Evolutionary conservation across 179 eudicot genomes (phyloP).

Genomic region (Beta lomatogona): DNA sequence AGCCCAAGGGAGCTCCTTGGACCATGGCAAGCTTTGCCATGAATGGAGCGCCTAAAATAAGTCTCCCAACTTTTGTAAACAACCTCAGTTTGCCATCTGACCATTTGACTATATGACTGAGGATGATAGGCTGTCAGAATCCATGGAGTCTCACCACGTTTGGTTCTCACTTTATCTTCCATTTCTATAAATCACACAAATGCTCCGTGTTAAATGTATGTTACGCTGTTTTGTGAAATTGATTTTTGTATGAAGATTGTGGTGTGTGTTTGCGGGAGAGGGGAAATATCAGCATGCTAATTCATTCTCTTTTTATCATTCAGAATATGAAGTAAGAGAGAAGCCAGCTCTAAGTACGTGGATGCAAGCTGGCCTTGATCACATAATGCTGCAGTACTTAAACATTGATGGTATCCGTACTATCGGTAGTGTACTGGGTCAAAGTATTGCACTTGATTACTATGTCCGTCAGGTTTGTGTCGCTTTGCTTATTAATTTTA

Average conservation of each 20-base stretch:
- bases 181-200: neutral
- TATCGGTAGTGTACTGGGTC: constrained; percentile 98
- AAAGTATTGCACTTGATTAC: constrained; percentile 96
- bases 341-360: constrained; percentile 77
- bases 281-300: constrained; percentile 4
- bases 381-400: constrained; percentile 74
- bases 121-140: too few species aligned
- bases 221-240: neutral
- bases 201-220: neutral
- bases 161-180: neutral
- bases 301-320: constrained; percentile 10
- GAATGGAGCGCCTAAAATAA: too few species aligned
- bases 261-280: too few species aligned
- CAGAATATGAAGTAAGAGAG: constrained; percentile 92
- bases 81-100: too few species aligned
- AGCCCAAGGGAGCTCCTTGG: too few species aligned
- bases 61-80: too few species aligned
- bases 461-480: constrained; percentile 84
- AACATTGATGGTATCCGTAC: constrained; percentile 93
- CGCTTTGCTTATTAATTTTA: constrained; percentile 2
- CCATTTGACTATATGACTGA: too few species aligned
- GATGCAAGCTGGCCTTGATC: constrained; percentile 96
- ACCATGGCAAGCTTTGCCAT: too few species aligned
- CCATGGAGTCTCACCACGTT: too few species aligned
- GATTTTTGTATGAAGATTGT: neutral